These are phyloP conservation scores for Fomitopsis pulvina DNA, from an alignment of 768 basidiomycete genomes.

Conservation along the genomic window DNA sequence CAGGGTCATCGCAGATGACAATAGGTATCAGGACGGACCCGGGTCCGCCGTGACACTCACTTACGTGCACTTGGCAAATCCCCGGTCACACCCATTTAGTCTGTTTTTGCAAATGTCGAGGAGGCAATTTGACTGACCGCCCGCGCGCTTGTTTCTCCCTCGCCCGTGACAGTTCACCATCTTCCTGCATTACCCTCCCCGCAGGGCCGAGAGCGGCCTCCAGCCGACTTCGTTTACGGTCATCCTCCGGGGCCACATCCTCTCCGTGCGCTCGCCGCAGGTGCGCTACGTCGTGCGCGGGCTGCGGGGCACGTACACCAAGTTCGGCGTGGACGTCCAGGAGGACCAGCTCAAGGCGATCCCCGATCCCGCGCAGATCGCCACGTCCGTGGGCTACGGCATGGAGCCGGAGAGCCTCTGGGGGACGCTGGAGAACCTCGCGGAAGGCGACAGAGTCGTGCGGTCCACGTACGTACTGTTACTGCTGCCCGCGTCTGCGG, in stretches of 20 bases:
- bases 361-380: constrained; percentile 34
- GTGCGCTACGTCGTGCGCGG: constrained; percentile 70
- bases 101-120: too few relatives aligned
- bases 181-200: constrained; percentile 16
- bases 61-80: too few relatives aligned
- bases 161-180: constrained; percentile 18
- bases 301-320: constrained; percentile 62
- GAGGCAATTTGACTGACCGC: too few relatives aligned
- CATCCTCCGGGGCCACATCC: constrained; percentile 60
- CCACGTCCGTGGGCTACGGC: constrained; percentile 45
- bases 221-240: constrained; percentile 52
- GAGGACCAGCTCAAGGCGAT: constrained; percentile 69
- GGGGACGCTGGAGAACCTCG: constrained; percentile 55
- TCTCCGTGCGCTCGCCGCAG: constrained; percentile 62
- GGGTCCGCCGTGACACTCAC: too few relatives aligned
- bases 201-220: constrained; percentile 1
- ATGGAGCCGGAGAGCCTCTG: constrained; percentile 56
- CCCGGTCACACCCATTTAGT: too few relatives aligned
- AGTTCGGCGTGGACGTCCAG: constrained; percentile 74
- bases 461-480: constrained; percentile 27
- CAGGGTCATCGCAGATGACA: too few relatives aligned
- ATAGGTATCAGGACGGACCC: too few relatives aligned
- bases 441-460: constrained; percentile 34
- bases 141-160: too few relatives aligned
- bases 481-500: constrained; percentile 9